These are phyloP conservation scores for Penicillium fimorum DNA, from an alignment of 495 filamentous ascomycete genomes.

Conservation along the genomic window DNA sequence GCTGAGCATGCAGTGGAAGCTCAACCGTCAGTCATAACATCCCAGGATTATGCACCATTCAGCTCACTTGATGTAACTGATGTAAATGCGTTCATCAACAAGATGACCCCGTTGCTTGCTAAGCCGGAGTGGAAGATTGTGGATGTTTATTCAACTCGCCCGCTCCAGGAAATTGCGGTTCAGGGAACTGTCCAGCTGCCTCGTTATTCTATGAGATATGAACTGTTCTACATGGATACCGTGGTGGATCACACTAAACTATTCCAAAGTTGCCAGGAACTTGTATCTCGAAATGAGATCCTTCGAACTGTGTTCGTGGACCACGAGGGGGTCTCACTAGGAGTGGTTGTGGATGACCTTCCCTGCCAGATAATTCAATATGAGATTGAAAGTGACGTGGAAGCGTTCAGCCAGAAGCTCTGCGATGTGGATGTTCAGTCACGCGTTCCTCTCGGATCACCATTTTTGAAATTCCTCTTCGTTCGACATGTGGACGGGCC, in stretches of 20 bases:
- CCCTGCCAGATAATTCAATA: constrained; percentile 22
- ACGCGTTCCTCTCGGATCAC: constrained; percentile 44
- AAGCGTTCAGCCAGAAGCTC: constrained; percentile 34
- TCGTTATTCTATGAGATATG: constrained; percentile 30
- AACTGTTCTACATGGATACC: constrained; percentile 25
- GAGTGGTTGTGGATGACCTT: constrained; percentile 47
- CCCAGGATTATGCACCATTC: background rate
- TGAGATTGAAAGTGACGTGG: constrained; percentile 30
- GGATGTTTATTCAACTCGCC: constrained; percentile 16
- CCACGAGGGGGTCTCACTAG: constrained; percentile 33
- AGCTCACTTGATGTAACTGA: background rate
- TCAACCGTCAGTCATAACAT: background rate
- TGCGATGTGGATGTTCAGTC: constrained; percentile 33
- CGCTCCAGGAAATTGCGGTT: constrained; percentile 41
- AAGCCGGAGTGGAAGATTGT: constrained; percentile 10
- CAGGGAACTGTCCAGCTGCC: constrained; percentile 42
- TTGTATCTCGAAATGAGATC: constrained; percentile 49
- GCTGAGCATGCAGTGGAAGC: constrained; percentile 2
- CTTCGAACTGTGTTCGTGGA: constrained; percentile 57
- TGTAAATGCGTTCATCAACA: background rate
- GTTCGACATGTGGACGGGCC: constrained; percentile 31
- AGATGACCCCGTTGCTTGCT: constrained; percentile 1
- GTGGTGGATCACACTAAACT: constrained; percentile 20
- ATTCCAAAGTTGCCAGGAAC: constrained; percentile 24
- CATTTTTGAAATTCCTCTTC: constrained; percentile 49